Conservation (phyloP, 2,329 filamentous ascomycete genomes). For the Coniochaeta sp. region DNA sequence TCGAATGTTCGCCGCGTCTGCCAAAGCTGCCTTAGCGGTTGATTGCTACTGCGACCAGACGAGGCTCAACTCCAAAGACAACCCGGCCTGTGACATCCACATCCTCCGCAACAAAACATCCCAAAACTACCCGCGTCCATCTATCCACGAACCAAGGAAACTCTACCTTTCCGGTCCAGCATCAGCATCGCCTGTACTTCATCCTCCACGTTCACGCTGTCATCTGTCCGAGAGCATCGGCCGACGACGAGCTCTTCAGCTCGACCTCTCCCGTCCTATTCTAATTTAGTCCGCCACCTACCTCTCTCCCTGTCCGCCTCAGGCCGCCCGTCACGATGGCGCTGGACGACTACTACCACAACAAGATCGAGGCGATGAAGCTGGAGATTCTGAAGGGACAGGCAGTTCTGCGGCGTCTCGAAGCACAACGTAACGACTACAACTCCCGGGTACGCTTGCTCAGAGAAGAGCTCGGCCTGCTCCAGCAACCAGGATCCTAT, state of each 20-base stretch:
- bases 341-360: slow-evolving; percentile 98
- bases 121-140: neutral
- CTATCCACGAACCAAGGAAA: neutral
- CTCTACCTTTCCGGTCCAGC: neutral
- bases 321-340: slow-evolving; percentile 62
- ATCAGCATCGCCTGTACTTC: neutral
- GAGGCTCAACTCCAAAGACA: neutral
- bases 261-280: too few species aligned
- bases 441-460: slow-evolving; percentile 94
- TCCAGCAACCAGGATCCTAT: slow-evolving; percentile 96
- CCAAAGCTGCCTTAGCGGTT: neutral
- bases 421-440: slow-evolving; percentile 98
- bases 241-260: neutral
- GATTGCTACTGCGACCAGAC: neutral
- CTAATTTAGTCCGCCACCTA: neutral
- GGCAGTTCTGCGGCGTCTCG: slow-evolving; percentile 85
- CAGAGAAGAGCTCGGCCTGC: slow-evolving; percentile 86
- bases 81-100: neutral
- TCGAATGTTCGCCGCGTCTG: neutral
- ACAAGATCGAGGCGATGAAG: slow-evolving; percentile 99
- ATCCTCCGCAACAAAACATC: neutral
- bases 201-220: neutral
- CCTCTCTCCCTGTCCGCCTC: neutral
- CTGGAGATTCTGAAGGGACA: slow-evolving; percentile 99
- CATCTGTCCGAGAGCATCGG: neutral